A percentile compares a stretch with the other conserved stretches of the same genome.
These are phyloP conservation scores for Mortierella sp. DNA, from an alignment of 371 early-diverging fungal species.

Conservation along the genomic window DNA sequence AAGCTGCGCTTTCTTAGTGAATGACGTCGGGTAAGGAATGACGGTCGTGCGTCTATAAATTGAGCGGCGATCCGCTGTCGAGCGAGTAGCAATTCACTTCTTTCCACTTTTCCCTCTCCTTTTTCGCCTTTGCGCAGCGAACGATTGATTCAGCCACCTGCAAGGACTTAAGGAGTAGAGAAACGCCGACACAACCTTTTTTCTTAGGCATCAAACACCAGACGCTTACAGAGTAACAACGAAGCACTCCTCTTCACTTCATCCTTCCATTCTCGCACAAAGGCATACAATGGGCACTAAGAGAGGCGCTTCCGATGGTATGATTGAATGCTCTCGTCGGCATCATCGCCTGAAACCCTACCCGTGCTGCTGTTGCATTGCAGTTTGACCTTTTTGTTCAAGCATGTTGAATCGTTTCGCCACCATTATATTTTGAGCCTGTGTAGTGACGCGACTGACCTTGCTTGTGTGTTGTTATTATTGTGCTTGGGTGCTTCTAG, in stretches of 20 bases:
- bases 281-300: constrained; percentile 39
- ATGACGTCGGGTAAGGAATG: neutral
- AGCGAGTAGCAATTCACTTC: neutral
- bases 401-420: neutral
- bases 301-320: constrained; percentile 48
- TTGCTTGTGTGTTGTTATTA: neutral
- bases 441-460: neutral
- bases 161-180: constrained; percentile 19
- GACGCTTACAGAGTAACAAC: neutral
- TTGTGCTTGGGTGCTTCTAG: neutral
- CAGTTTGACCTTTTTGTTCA: neutral
- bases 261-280: neutral
- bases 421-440: constrained; percentile 4
- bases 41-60: neutral
- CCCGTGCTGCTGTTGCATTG: neutral
- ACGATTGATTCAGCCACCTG: constrained; percentile 3
- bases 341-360: neutral
- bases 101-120: constrained; percentile 4
- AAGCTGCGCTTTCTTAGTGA: neutral
- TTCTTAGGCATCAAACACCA: neutral
- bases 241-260: neutral
- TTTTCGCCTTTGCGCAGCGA: constrained; percentile 3
- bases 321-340: constrained; percentile 2
- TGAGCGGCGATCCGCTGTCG: neutral
- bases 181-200: neutral